Base-by-base conservation (phyloP, 2,329 filamentous ascomycete genomes). In the Arthrobotrys musiformis region DNA sequence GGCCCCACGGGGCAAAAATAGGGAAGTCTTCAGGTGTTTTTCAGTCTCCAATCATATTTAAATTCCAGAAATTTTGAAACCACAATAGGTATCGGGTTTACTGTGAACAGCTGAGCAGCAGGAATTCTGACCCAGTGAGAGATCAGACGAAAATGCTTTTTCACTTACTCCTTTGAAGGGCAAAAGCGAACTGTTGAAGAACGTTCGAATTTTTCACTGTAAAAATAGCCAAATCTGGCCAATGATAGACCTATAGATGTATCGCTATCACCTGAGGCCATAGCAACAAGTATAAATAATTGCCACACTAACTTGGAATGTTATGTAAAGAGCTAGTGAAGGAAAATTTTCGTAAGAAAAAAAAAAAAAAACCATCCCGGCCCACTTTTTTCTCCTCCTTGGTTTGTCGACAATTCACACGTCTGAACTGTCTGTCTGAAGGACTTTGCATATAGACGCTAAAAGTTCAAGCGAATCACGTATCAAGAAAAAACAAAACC, bases 351-450 rank as follows among this genome's bases (percentile, higher is more conserved):
- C 26, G 7, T 26, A 7, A 19, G 33, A 58, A 37, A 33, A 33
- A 33, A 33, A 33, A 33, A 42, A 42, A 19, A n/a, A n/a, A n/a
- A n/a, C n/a, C n/a, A n/a, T n/a, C 15, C 40, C 13, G 72, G 69
- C 64, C 72, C 72, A 70, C 72, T 66, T 50, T 33, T 63, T 17
- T 40, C 50, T 54, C 48, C 50, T 54, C 40, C 52, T 50, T 70
- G 48, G 72, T 50, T 42, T 48, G 24, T 70, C 64, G 72, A 70
- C 66, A 76, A 26, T 76, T 76, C 72, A 76, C 52, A 75, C 54
- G 64, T 76, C 72, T 76, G 72, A 76, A 76, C 37, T 76, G 72
- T 76, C 37, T 76, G 72, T 76, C 66, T 64, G 58, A 24, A 61
- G 54, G 70, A 42, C 30, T 67, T 63, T 68, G 63, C 62, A 75